Percentiles rank a stretch among this genome's conserved stretches.
Evolutionary conservation across 331 rosid species (phyloP).

Genomic region (Ulmus americana): DNA sequence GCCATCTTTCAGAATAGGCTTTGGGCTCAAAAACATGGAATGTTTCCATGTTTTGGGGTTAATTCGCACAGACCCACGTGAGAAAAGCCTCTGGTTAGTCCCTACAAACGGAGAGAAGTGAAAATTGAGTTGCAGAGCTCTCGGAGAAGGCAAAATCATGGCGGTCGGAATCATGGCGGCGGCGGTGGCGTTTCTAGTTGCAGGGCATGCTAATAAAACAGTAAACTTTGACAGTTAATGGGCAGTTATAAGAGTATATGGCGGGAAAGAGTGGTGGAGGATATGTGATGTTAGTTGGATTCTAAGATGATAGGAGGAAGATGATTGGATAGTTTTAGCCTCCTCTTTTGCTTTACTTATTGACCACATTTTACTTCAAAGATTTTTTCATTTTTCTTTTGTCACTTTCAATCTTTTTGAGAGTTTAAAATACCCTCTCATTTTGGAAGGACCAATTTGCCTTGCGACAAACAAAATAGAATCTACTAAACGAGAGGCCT

Average conservation of each 20-base stretch:
- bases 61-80: conserved; percentile 9
- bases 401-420: conserved; percentile 25
- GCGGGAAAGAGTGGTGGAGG: conserved; percentile 9
- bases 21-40: conserved; percentile 23
- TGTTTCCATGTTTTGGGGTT: conserved; percentile 17
- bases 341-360: neutral
- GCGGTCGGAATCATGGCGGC: conserved; percentile 18
- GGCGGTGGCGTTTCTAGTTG: neutral
- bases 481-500: too few relatives aligned
- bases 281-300: conserved; percentile 22
- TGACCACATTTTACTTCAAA: conserved; percentile 23
- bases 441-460: conserved; percentile 15
- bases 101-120: conserved; percentile 14
- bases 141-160: conserved; percentile 18
- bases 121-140: conserved; percentile 19
- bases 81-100: conserved; percentile 15
- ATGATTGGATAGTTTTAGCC: conserved; percentile 1
- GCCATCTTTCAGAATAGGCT: conserved; percentile 29
- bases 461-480: neutral
- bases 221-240: conserved; percentile 18
- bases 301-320: conserved; percentile 7
- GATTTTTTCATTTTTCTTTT: neutral
- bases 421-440: conserved; percentile 13
- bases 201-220: neutral
- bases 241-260: neutral